Base-by-base conservation (phyloP, 2,329 filamentous ascomycete genomes). In the Penicillium sp. region DNA sequence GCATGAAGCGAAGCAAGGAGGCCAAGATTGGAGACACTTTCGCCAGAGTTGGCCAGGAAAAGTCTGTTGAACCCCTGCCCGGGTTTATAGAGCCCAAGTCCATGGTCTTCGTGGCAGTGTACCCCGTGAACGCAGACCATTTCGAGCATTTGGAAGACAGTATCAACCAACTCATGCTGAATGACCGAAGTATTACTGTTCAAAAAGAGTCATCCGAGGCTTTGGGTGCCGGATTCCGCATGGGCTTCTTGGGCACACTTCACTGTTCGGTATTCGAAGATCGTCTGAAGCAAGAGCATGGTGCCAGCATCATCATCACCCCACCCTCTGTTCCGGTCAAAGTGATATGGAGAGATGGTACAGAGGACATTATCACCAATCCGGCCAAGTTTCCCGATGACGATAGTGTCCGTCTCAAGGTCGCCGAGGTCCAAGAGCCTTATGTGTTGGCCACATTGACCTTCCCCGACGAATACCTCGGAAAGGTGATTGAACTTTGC, bases 211-310 rank as follows among this genome's bases (percentile, higher is more conserved):
- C 89, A 24, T 96, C 92, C 0, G 91, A 97, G 66, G 94, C 94
- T 0, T 79, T 99, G 0, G 94, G 94, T 0, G 89, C 92, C 1
- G 94, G 94, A 2, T 99, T 94, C 87, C 86, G 94, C 41, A 76
- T 99, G 10, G 94, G 94, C 0, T 99, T 99, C 67, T 75, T 99
- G 3, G 94, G 94, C n/a, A 97, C 92, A 11, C 77, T 99, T 43
- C 94, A 99, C 71, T 97, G 94, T 74, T 97, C 92, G n/a, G 94
- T 99, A 4, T 99, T 99, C 63, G 92, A 99, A 73, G 94, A 99
- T 71, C 88, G 94, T 1, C 76, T 99, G 47, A 85, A 90, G 39
- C 91, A 96, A 72, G 94, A 99, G 71, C 92, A 99, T 65, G 94
- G 92, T 5, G 88, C 89, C 2, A 94, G 86, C 65, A 91, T 99